Evolutionary conservation across 2,329 filamentous ascomycete genomes (phyloP).

Genomic region (Gliomastix tumulicola): DNA sequence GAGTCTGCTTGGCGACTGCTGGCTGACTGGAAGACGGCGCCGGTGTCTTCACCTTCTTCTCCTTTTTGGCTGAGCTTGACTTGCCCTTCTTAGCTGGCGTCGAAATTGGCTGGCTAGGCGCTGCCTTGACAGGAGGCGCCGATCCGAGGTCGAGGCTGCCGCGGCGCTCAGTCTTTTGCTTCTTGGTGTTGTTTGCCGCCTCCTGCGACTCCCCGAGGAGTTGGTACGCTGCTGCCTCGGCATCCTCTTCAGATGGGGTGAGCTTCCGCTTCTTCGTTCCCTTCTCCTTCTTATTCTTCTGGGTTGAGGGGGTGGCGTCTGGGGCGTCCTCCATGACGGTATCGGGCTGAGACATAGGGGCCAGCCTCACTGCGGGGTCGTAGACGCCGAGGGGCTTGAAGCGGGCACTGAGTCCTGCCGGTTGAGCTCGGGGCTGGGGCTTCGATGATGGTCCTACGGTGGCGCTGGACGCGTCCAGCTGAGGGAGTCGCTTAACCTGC

Average conservation of each 20-base stretch:
- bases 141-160: conserved; percentile 26
- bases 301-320: conserved; percentile 5
- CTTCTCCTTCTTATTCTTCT: conserved; percentile 14
- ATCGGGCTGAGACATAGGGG: conserved; percentile 26
- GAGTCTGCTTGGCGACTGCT: conserved; percentile 11
- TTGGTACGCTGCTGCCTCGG: conserved; percentile 23
- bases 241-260: conserved; percentile 27
- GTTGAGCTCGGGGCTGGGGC: conserved; percentile 54
- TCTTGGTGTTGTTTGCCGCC: conserved; percentile 31
- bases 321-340: conserved; percentile 36
- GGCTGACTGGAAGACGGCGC: too few species aligned
- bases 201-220: conserved; percentile 22
- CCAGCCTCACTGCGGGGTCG: conserved; percentile 15
- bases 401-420: conserved; percentile 58
- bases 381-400: conserved; percentile 59
- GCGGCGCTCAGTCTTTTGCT: conserved; percentile 24
- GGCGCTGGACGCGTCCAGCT: conserved; percentile 37
- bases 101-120: too few species aligned
- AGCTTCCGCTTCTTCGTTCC: conserved; percentile 27
- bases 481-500: conserved; percentile 57
- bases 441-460: conserved; percentile 35
- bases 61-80: too few species aligned
- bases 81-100: too few species aligned
- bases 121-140: too few species aligned
- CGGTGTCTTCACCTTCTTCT: too few species aligned